A percentile compares a stretch with the other conserved stretches of the same genome.
phyloP scores from a whole-genome alignment of 2,329 filamentous ascomycete genomes.

The Trichoderma sp. region DNA sequence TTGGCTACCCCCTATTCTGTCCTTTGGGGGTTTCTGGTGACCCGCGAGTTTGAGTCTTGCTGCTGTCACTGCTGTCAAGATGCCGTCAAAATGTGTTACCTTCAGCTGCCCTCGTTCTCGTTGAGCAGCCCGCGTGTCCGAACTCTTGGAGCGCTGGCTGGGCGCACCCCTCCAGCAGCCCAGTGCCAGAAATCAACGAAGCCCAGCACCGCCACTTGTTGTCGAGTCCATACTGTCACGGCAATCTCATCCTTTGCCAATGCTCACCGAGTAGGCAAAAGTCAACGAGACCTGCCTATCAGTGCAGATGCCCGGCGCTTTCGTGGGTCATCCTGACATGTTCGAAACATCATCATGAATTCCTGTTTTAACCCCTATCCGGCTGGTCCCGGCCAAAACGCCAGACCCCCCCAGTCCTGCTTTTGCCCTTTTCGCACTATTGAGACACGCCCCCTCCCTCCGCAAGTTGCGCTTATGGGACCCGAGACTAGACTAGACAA shows the following conservation, averaged over 20 bases:
- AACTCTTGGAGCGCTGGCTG: not conserved
- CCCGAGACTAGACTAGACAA: not conserved
- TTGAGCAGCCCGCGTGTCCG: not conserved
- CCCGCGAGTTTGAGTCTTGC: not conserved
- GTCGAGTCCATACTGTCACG: not conserved
- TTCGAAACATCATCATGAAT: constrained; percentile 24
- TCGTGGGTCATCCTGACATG: constrained; percentile 28
- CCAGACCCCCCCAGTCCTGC: constrained; percentile 10
- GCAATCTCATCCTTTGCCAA: not conserved
- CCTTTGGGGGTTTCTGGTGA: not conserved
- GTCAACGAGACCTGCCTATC: not conserved
- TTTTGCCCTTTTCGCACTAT: not conserved
- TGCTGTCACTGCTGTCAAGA: constrained; percentile 7
- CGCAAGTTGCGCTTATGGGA: constrained; percentile 1
- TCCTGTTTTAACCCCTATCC: constrained; percentile 25
- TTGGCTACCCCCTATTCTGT: not conserved
- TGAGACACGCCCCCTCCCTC: constrained; percentile 7
- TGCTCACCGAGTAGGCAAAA: not conserved
- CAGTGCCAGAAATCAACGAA: not conserved
- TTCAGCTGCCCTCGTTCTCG: not conserved
- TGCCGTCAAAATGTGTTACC: not conserved
- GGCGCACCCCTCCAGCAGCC: not conserved
- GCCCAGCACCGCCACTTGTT: not conserved
- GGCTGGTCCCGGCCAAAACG: constrained; percentile 28
- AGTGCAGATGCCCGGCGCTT: not conserved